These are phyloP conservation scores for Oryza coarctata DNA, from an alignment of 176 grass and related monocot species.

Conservation along the genomic window DNA sequence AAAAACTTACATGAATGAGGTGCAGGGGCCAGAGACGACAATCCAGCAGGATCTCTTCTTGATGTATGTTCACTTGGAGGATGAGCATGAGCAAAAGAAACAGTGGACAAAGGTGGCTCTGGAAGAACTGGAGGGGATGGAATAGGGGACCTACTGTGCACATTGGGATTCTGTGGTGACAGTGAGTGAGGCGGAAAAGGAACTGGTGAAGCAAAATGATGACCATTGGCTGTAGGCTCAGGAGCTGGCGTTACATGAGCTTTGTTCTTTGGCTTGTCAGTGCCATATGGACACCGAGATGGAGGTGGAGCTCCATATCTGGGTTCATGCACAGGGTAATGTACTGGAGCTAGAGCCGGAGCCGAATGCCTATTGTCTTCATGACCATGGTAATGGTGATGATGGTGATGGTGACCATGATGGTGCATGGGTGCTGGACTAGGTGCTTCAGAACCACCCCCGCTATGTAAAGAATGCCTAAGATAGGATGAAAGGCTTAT, in stretches of 20 bases:
- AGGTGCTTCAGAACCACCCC: slow-evolving; percentile 50
- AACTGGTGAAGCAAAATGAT: slow-evolving; percentile 33
- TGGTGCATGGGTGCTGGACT: slow-evolving; percentile 68
- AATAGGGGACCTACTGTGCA: slow-evolving; percentile 22
- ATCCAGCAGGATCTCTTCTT: slow-evolving; percentile 29
- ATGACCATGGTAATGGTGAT: slow-evolving; percentile 50
- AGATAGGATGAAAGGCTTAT: slow-evolving; percentile 92
- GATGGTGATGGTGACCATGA: slow-evolving; percentile 50
- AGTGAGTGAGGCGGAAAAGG: slow-evolving; percentile 35
- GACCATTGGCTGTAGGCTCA: slow-evolving; percentile 41
- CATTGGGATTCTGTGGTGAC: slow-evolving; percentile 22
- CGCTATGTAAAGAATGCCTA: slow-evolving; percentile 69
- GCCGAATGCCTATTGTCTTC: slow-evolving; percentile 28
- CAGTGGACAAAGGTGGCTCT: slow-evolving; percentile 31
- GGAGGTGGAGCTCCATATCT: slow-evolving; percentile 47
- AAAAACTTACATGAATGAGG: slow-evolving; percentile 49
- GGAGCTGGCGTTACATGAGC: slow-evolving; percentile 35
- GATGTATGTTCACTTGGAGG: slow-evolving; percentile 41
- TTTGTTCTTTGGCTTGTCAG: slow-evolving; percentile 33
- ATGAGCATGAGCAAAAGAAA: slow-evolving; percentile 51
- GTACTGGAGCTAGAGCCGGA: slow-evolving; percentile 34
- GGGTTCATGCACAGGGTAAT: slow-evolving; percentile 23
- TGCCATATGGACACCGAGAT: slow-evolving; percentile 59
- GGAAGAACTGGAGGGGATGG: slow-evolving; percentile 32
- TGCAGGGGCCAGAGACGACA: slow-evolving; percentile 35